A percentile compares a stretch with the other conserved stretches of the same genome.
Evolutionary conservation across 345 rosid genomes (phyloP).

Genomic region (Linum usitatissimum): DNA sequence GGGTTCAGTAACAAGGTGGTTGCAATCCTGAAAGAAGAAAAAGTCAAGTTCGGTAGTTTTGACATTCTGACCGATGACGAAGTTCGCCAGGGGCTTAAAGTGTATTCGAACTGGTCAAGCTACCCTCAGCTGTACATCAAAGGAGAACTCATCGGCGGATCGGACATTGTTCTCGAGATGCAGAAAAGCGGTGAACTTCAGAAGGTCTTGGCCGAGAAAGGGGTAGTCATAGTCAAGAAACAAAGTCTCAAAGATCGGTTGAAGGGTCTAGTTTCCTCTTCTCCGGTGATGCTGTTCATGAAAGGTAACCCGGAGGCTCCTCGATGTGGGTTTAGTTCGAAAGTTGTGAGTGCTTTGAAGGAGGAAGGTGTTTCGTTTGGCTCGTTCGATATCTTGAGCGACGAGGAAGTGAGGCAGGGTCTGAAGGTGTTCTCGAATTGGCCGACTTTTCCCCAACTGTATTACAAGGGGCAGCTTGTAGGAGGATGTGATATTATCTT

Average conservation of each 20-base stretch:
- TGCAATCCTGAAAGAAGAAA: constrained; percentile 67
- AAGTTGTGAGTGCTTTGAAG: constrained; percentile 68
- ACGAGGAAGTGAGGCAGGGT: constrained; percentile 94
- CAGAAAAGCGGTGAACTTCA: constrained; percentile 87
- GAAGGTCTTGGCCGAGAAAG: constrained; percentile 53
- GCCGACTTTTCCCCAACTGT: constrained; percentile 97
- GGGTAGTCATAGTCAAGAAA: constrained; percentile 25
- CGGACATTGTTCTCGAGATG: constrained; percentile 86
- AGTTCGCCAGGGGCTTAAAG: constrained; percentile 88
- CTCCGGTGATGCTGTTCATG: constrained; percentile 91
- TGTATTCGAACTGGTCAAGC: constrained; percentile 93
- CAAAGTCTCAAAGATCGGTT: constrained; percentile 54
- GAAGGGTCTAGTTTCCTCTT: constrained; percentile 43
- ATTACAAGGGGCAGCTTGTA: constrained; percentile 83
- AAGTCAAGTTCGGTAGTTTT: constrained; percentile 60
- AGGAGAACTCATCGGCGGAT: constrained; percentile 84
- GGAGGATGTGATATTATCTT: constrained; percentile 91
- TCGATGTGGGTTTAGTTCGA: constrained; percentile 85
- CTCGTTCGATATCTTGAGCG: constrained; percentile 62
- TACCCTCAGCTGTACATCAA: constrained; percentile 80
- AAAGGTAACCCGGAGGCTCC: constrained; percentile 90
- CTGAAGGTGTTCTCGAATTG: constrained; percentile 78
- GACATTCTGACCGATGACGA: constrained; percentile 73
- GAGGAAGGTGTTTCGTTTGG: constrained; percentile 66
- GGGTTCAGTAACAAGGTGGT: constrained; percentile 90